Base-by-base conservation (phyloP, 495 filamentous ascomycete species). In the Aspergillus bertholletiae region DNA sequence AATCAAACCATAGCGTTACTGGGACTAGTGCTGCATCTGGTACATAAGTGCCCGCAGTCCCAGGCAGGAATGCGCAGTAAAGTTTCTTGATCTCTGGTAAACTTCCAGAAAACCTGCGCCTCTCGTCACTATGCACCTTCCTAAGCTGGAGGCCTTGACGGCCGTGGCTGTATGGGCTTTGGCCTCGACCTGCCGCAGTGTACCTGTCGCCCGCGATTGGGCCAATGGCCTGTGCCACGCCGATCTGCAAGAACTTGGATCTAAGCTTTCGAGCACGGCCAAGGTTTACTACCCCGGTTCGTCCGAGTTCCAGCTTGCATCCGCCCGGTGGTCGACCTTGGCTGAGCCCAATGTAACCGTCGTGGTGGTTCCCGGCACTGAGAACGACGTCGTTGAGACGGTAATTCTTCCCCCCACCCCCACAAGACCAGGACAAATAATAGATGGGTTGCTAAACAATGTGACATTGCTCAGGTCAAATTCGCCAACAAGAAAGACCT, bases 341-440 rank as follows among this genome's bases (percentile, higher is more conserved):
- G 64, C 63, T 5, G 52, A 60, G 13, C 80, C 82, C 3, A 66
- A 51, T 13, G 66, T 75, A 11, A 74, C 73, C 21, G 47, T 79
- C n/a, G 73, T 79, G 12, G 72, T 84, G 3, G 70, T 75, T 11
- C 74, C 76, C 7, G 73, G 63, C 15, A 74, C 69, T 6, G 80
- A 80, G 53, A 64, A 75, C 17, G 83, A 85, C 57, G 73, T 85
- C 22, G 67, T 66, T 3, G 61, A 70, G 40, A 77, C 71, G 2
- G 81, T 84, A n/a, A n/a, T n/a, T n/a, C n/a, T n/a, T n/a, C n/a
- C n/a, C n/a, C n/a, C n/a, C n/a, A n/a, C n/a, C n/a, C n/a, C n/a
- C n/a, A n/a, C n/a, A n/a, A n/a, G n/a, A n/a, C n/a, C n/a, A n/a
- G n/a, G n/a, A n/a, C n/a, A n/a, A n/a, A n/a, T n/a, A n/a, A n/a